A percentile compares a stretch with the other conserved stretches of the same genome.
Evolutionary conservation across 805 yeast species (phyloP).

Genomic region (Maudiozyma barnettii): DNA sequence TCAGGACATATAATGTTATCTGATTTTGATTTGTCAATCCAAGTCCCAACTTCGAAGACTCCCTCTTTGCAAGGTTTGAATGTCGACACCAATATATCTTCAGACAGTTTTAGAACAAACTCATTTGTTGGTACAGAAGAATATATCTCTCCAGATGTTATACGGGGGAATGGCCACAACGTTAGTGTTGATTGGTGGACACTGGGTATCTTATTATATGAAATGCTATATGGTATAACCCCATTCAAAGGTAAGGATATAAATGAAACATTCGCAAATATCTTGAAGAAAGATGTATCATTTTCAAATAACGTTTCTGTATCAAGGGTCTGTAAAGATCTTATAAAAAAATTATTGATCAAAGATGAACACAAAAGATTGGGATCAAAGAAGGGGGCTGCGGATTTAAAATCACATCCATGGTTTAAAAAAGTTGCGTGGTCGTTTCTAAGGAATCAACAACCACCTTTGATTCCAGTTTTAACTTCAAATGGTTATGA

Average conservation of each 20-base stretch:
- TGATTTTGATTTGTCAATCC: conserved; percentile 92
- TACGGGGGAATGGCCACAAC: conserved; percentile 93
- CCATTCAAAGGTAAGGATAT: conserved; percentile 92
- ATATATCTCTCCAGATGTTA: conserved; percentile 97
- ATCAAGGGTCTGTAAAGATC: conserved; percentile 65
- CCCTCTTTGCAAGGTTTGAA: conserved; percentile 41
- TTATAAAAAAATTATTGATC: conserved; percentile 71
- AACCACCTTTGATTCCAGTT: conserved; percentile 93
- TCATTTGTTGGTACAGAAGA: conserved; percentile 99
- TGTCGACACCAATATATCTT: conserved; percentile 87
- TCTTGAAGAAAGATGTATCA: conserved; percentile 71
- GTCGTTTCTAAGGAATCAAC: conserved; percentile 87
- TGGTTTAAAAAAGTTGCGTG: conserved; percentile 89
- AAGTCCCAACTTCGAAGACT: conserved; percentile 62
- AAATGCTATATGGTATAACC: conserved; percentile 91
- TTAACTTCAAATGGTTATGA: conserved; percentile 47
- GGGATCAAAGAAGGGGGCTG: conserved; percentile 91
- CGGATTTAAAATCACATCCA: conserved; percentile 84
- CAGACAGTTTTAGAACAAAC: conserved; percentile 92
- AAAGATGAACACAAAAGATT: conserved; percentile 84
- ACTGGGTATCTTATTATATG: conserved; percentile 82
- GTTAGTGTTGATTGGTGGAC: conserved; percentile 99
- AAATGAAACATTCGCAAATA: conserved; percentile 80
- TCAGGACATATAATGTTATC: conserved; percentile 97
- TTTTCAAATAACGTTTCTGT: conserved; percentile 64